phyloP scores from a whole-genome alignment of 257 asterid species.

The Nicotiana obtusifolia region DNA sequence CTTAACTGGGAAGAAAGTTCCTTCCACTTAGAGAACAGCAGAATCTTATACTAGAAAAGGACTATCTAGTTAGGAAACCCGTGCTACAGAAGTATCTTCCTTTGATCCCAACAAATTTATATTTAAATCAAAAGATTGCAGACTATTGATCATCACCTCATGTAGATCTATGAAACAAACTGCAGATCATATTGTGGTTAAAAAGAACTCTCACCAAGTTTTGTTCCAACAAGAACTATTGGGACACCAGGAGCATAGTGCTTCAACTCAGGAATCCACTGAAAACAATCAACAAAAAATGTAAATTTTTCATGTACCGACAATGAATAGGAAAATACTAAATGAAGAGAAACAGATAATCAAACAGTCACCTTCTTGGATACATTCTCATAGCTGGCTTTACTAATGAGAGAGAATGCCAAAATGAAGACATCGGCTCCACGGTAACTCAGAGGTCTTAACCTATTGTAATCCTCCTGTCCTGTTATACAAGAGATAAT shows the following conservation, averaged over 20 bases:
- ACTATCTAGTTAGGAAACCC: not conserved
- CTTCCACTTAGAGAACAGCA: not conserved
- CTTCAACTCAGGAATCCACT: conserved; percentile 38
- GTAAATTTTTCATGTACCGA: not conserved
- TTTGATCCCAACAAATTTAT: not conserved
- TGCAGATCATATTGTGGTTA: not conserved
- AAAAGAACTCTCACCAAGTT: conserved; percentile 24
- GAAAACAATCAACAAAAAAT: conserved; percentile 4
- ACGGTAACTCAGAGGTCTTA: conserved; percentile 34
- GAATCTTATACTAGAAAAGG: not conserved
- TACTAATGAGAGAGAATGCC: conserved; percentile 36
- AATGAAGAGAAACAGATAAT: not conserved
- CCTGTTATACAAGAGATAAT: conserved; percentile 9
- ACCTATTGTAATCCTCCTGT: conserved; percentile 31
- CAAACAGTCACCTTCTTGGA: conserved; percentile 21
- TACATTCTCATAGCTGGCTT: conserved; percentile 32
- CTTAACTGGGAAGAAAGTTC: not conserved
- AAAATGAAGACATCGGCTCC: conserved; percentile 35
- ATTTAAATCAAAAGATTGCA: not conserved
- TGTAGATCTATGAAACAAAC: not conserved
- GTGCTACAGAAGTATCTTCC: not conserved
- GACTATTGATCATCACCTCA: not conserved
- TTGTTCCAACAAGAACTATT: conserved; percentile 33
- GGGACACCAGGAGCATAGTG: conserved; percentile 39
- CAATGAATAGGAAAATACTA: not conserved